Percentiles rank a stretch among this genome's conserved stretches.
These are phyloP conservation scores for Trichoderma citrinoviride DNA, from an alignment of 2,329 filamentous ascomycete species.

Conservation along the genomic window DNA sequence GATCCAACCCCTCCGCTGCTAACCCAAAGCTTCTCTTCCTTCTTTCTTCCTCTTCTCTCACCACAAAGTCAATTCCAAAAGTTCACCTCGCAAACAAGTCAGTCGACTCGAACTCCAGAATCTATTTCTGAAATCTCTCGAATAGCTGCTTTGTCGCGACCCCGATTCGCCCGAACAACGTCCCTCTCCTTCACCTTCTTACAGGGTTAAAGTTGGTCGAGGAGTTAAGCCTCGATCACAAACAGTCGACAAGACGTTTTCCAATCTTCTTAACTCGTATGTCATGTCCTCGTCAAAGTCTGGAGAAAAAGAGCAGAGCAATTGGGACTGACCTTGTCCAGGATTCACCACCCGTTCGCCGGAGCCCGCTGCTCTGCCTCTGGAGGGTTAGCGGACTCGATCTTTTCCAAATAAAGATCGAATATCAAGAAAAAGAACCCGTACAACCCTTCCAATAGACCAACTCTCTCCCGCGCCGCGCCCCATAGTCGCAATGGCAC, in stretches of 20 bases:
- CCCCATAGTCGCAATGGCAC: conserved; percentile 69
- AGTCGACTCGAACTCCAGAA: neutral
- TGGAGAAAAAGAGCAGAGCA: neutral
- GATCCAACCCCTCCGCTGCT: neutral
- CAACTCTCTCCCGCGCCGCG: conserved; percentile 25
- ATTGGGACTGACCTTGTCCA: conserved; percentile 41
- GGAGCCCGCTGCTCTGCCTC: conserved; percentile 90
- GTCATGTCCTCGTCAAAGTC: conserved; percentile 34
- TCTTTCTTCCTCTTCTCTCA: neutral
- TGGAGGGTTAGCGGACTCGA: conserved; percentile 74
- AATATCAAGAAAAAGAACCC: conserved; percentile 32
- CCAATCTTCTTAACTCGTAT: conserved; percentile 96
- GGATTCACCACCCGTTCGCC: conserved; percentile 94
- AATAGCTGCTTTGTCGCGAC: neutral
- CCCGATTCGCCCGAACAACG: neutral
- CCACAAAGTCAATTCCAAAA: neutral
- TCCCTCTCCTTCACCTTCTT: conserved; percentile 13
- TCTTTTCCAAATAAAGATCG: conserved; percentile 55
- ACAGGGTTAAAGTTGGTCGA: conserved; percentile 45
- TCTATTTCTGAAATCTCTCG: neutral
- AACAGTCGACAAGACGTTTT: conserved; percentile 87
- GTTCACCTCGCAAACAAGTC: neutral
- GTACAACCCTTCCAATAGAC: conserved; percentile 27
- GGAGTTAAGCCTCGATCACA: conserved; percentile 54
- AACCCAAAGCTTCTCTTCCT: neutral